phyloP scores from a whole-genome alignment of 2,329 filamentous ascomycete species.

The Talaromyces sp. region DNA sequence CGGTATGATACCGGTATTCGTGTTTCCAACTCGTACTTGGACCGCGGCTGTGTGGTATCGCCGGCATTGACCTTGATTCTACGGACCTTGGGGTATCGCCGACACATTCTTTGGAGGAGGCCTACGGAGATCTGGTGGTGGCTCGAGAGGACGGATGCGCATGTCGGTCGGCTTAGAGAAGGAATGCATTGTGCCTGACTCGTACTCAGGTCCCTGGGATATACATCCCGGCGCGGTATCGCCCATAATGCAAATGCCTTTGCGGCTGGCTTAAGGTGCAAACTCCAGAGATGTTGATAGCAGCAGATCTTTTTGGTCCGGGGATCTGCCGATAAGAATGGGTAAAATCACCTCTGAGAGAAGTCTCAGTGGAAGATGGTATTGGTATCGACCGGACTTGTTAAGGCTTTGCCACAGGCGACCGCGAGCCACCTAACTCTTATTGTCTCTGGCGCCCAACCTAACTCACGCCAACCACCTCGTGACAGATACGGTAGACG shows the following conservation, averaged over 20 bases:
- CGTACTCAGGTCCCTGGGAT: not conserved
- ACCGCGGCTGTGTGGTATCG: not conserved
- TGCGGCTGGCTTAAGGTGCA: not conserved
- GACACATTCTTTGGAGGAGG: not conserved
- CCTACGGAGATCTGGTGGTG: not conserved
- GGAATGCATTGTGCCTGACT: not conserved
- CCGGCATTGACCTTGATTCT: not conserved
- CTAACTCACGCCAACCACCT: not conserved
- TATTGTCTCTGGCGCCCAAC: not conserved
- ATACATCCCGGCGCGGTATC: not conserved
- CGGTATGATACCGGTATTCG: not conserved
- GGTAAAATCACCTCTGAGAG: not conserved
- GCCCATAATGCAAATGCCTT: not conserved
- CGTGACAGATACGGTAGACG: slow-evolving; percentile 24
- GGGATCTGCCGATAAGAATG: not conserved
- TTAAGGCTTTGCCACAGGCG: not conserved
- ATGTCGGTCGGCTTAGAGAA: not conserved
- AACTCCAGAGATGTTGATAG: not conserved
- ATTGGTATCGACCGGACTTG: not conserved
- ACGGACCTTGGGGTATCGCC: not conserved
- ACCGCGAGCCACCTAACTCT: not conserved
- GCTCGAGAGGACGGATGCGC: not conserved
- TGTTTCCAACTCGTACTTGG: not conserved
- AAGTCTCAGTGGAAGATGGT: not conserved
- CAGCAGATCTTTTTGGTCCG: not conserved